Percentiles rank a stretch among this genome's conserved stretches.
phyloP scores from a whole-genome alignment of 1,139 yeast species.

The Pichia sp. region DNA sequence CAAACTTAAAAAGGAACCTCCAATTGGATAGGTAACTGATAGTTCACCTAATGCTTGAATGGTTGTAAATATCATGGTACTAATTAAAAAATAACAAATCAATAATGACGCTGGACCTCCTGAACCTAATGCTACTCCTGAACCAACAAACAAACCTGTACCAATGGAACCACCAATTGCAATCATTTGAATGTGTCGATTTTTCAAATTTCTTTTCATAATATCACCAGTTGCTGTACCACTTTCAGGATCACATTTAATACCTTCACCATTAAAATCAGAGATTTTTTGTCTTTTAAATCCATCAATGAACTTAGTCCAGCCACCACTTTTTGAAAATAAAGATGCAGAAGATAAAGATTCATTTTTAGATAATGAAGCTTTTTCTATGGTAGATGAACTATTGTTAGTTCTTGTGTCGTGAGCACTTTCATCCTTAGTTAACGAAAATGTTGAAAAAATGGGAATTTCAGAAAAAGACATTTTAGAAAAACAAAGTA shows the following conservation, averaged over 20 bases:
- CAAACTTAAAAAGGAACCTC: constrained; percentile 60
- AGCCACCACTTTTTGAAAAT: background rate
- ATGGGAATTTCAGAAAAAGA: background rate
- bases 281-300: constrained; percentile 20
- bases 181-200: constrained; percentile 64
- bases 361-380: no score
- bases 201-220: constrained; percentile 50
- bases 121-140: constrained; percentile 49
- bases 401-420: background rate
- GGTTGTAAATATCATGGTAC: constrained; percentile 48
- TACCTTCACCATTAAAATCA: background rate
- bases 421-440: background rate
- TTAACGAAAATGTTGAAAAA: background rate
- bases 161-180: constrained; percentile 84
- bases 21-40: constrained; percentile 54
- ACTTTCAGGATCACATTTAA: constrained; percentile 41
- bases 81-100: constrained; percentile 42
- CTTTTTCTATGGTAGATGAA: background rate
- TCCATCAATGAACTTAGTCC: constrained; percentile 9
- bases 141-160: constrained; percentile 50
- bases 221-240: background rate
- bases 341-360: background rate
- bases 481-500: background rate
- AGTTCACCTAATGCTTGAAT: constrained; percentile 54
- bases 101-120: constrained; percentile 62